Base-by-base conservation (phyloP, 352 stramenopile species). In the Pythium dissimile region DNA sequence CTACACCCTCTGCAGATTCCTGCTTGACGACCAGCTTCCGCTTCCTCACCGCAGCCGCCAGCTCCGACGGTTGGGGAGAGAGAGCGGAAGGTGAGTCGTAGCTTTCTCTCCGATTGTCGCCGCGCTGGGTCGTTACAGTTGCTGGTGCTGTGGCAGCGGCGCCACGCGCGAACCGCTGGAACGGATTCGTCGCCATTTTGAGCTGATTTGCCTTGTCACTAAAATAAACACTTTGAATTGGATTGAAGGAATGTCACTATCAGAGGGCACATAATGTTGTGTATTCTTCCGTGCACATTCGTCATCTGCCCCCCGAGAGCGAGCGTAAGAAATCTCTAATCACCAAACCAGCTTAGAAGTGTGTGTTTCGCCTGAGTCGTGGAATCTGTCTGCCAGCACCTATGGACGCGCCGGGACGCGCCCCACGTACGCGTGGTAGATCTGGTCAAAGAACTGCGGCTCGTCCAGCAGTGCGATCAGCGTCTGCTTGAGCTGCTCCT, bases 401-500 rank as follows among this genome's bases (percentile, higher is more conserved):
- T 67, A 68, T 53, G 62, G 52, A 18, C 52, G 54, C 50, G 49
- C 21, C 52, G 71, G 80, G 53, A 88, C 69, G 56, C 84, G 81
- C 54, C 71, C 71, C 50, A 89, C 73, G 65, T 92, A 94, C 55
- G 82, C 82, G 62, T 90, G 79, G 71, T 94, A 92, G 59, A 94
- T 89, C 72, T 92, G 82, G 59, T 94, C 80, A 55, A 94, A 89
- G 70, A 94, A 94, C 67, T 84, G 71, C 47, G 78, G 61, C 63
- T 94, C 84, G 54, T 94, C 82, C 53, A 94, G 60, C 57, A 92
- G 66, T 38, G 71, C 59, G 52, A 94, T 84, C 35, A 94, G 70
- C 53, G 84, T 86, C 66, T 92, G 79, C 71, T 94, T 94, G 27
- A 94, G 73, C 69, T 92, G 77, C 60, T 91, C 80, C 71, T 94